Percentiles rank a stretch among this genome's conserved stretches.
phyloP scores from a whole-genome alignment of 768 basidiomycete genomes.

The Galerina marginata region DNA sequence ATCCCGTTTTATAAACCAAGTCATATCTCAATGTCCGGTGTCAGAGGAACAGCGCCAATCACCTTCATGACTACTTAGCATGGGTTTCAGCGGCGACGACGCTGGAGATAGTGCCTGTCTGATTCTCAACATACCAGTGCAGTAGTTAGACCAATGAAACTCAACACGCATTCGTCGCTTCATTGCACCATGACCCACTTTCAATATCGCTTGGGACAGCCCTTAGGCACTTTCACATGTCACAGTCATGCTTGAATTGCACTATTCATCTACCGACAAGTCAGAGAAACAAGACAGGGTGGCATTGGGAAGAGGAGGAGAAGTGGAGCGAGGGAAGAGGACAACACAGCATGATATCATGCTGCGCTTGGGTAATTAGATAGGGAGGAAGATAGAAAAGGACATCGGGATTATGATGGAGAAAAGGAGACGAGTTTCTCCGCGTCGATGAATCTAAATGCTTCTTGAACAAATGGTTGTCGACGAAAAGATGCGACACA shows the following conservation, averaged over 20 bases:
- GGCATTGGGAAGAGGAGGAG: neutral
- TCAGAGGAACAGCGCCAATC: too few species aligned
- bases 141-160: too few species aligned
- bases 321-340: neutral
- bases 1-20: too few species aligned
- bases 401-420: slow-evolving; percentile 1
- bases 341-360: neutral
- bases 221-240: too few species aligned
- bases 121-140: too few species aligned
- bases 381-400: neutral
- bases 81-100: too few species aligned
- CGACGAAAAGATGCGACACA: slow-evolving; percentile 14
- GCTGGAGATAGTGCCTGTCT: too few species aligned
- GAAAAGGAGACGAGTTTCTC: slow-evolving; percentile 5
- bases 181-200: too few species aligned
- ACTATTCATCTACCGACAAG: neutral
- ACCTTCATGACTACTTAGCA: too few species aligned
- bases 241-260: neutral
- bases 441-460: slow-evolving; percentile 17
- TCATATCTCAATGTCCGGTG: too few species aligned
- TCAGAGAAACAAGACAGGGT: neutral
- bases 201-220: too few species aligned
- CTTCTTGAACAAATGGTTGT: slow-evolving; percentile 7
- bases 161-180: too few species aligned
- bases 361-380: neutral